Base-by-base conservation (phyloP, 2,329 filamentous ascomycete species). In the Calonectria ilicicola region DNA sequence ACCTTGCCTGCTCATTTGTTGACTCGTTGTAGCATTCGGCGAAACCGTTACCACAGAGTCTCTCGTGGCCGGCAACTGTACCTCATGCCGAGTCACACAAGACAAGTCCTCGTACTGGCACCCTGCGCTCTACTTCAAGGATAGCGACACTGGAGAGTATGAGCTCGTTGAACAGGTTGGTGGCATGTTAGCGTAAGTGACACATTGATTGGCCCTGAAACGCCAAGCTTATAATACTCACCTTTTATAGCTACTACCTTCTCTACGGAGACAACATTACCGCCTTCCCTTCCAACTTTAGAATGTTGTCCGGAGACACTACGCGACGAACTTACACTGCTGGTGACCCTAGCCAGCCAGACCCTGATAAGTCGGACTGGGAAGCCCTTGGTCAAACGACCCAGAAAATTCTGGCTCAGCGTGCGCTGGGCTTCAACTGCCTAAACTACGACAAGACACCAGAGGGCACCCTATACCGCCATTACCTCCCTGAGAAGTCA, bases 361-460 rank as follows among this genome's bases (percentile, higher is more conserved):
- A 93, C 75, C 87, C 91, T 3, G 85, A 85, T 73, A 94, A 95
- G 84, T 95, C 94, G 15, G 75, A 84, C 27, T 98, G 96, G 96
- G 84, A 84, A 27, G 81, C 84, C 2, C 85, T 91, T 6, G 90
- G 93, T 72, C 89, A 90, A 79, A 93, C 92, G 14, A 84, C 81
- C 58, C 95, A 98, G 86, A 83, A 84, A 19, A 90, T 92, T 65
- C 89, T 98, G 44, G 86, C 86, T 64, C 93, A 98, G 86, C 95
- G 96, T 74, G 95, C 96, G 12, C 79, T 98, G 32, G 96, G 97
- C 4, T 98, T 98, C 90, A 98, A 98, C 88, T 98, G 97, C 85
- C 86, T 99, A 73, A 93, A 98, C 90, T 98, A 98, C 82, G 80
- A 78, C 38, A 86, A 84, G 27, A 79, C 83, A 0, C 87, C 93